These are phyloP conservation scores for Ampelomyces quisqualis DNA, from an alignment of 2,329 filamentous ascomycete genomes.

Conservation along the genomic window DNA sequence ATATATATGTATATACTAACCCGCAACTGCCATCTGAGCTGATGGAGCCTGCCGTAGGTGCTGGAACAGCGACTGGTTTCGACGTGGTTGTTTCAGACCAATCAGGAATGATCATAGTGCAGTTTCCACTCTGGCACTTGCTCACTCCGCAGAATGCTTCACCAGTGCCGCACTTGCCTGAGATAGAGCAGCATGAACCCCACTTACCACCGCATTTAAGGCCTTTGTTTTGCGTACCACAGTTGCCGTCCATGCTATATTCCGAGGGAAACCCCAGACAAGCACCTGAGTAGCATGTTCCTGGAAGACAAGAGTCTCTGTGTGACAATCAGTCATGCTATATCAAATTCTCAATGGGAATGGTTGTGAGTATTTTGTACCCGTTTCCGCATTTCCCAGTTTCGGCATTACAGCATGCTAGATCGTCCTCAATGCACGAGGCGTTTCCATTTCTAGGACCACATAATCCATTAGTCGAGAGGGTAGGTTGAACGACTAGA, in stretches of 20 bases:
- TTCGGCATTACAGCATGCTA: slow-evolving; percentile 15
- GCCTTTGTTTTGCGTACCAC: slow-evolving; percentile 8
- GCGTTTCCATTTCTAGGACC: slow-evolving; percentile 37
- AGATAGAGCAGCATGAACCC: slow-evolving; percentile 12
- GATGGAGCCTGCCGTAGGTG: not conserved
- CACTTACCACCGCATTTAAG: slow-evolving; percentile 14
- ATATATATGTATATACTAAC: not conserved
- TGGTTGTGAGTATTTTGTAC: slow-evolving; percentile 1
- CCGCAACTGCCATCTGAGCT: slow-evolving; percentile 11
- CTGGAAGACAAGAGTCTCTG: slow-evolving; percentile 34
- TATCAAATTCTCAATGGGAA: slow-evolving; percentile 2
- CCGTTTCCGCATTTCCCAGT: slow-evolving; percentile 8
- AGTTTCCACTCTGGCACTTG: slow-evolving; percentile 14
- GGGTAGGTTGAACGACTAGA: slow-evolving; percentile 5
- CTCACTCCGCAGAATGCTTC: slow-evolving; percentile 9
- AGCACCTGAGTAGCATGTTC: slow-evolving; percentile 38
- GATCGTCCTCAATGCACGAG: slow-evolving; percentile 33
- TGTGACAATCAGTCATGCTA: slow-evolving; percentile 14
- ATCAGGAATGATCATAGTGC: slow-evolving; percentile 8
- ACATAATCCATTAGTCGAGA: slow-evolving; percentile 29
- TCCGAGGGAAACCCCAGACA: slow-evolving; percentile 27
- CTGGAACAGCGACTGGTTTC: not conserved
- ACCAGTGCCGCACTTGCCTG: slow-evolving; percentile 11
- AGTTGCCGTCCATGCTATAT: slow-evolving; percentile 14
- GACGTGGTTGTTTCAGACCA: not conserved